Percentiles rank a stretch among this genome's conserved stretches.
Evolutionary conservation across 805 yeast species (phyloP).

Genomic region (Starmerella vaccinii): DNA sequence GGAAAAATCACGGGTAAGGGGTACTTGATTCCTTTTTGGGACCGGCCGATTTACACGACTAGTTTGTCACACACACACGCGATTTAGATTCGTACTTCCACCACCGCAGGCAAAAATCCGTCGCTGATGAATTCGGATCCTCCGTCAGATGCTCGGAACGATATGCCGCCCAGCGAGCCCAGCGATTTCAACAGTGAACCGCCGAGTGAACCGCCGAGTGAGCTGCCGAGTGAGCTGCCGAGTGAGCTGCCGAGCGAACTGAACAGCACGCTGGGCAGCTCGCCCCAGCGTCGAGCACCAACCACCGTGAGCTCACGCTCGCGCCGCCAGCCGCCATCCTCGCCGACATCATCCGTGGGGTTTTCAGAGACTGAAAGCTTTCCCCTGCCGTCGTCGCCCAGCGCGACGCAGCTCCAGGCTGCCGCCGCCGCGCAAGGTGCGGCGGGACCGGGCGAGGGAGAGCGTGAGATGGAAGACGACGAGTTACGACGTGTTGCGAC

Average conservation of each 20-base stretch:
- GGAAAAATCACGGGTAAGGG: slow-evolving; percentile 5
- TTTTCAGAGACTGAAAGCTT: slow-evolving; percentile 16
- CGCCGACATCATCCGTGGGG: slow-evolving; percentile 18
- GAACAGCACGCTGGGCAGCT: slow-evolving; percentile 20
- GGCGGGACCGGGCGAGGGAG: background rate
- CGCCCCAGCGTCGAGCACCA: slow-evolving; percentile 10
- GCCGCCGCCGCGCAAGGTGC: slow-evolving; percentile 3
- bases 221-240: slow-evolving; percentile 19
- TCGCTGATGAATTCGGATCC: slow-evolving; percentile 9
- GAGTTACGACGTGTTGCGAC: slow-evolving; percentile 22
- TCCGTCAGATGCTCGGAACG: slow-evolving; percentile 14
- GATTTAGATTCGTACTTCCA: background rate
- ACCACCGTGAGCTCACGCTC: background rate
- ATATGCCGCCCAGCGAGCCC: slow-evolving; percentile 9
- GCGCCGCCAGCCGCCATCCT: slow-evolving; percentile 15
- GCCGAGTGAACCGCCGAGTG: slow-evolving; percentile 17
- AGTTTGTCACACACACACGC: background rate
- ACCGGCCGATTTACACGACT: background rate
- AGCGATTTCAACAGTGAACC: slow-evolving; percentile 4
- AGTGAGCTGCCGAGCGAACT: slow-evolving; percentile 19
- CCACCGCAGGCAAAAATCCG: background rate
- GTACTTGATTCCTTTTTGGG: background rate
- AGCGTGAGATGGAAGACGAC: slow-evolving; percentile 14
- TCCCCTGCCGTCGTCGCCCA: slow-evolving; percentile 18
- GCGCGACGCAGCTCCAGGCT: slow-evolving; percentile 7